A percentile compares a stretch with the other conserved stretches of the same genome.
These are phyloP conservation scores for Claviceps sp. DNA, from an alignment of 2,329 filamentous ascomycete species.

Conservation along the genomic window DNA sequence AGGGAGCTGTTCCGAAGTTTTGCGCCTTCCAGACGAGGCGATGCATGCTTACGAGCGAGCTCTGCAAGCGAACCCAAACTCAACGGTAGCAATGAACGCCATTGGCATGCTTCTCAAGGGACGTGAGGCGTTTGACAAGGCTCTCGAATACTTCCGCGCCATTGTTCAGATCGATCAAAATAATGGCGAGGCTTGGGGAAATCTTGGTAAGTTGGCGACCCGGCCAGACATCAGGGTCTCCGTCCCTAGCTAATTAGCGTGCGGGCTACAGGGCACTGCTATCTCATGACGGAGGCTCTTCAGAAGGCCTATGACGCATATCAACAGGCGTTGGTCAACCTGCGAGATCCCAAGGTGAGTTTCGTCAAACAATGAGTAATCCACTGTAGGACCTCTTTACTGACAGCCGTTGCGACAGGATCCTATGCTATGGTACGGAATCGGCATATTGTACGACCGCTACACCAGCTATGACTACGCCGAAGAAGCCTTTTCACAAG, in stretches of 20 bases:
- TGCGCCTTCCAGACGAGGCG: conserved; percentile 80
- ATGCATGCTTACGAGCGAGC: conserved; percentile 86
- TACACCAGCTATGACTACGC: conserved; percentile 95
- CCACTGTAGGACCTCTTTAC: background rate
- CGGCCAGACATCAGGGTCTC: conserved; percentile 12
- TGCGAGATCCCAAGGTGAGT: conserved; percentile 79
- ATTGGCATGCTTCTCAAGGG: conserved; percentile 85
- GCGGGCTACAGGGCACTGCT: conserved; percentile 66
- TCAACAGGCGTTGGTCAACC: conserved; percentile 85
- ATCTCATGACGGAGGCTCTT: conserved; percentile 95
- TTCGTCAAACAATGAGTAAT: background rate
- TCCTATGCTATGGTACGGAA: conserved; percentile 96
- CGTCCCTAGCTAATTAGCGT: conserved; percentile 1
- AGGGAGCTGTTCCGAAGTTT: conserved; percentile 78
- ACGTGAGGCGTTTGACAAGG: conserved; percentile 86
- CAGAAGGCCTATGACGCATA: conserved; percentile 96
- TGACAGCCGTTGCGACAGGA: conserved; percentile 39
- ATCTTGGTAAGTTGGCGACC: conserved; percentile 51
- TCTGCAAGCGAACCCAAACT: conserved; percentile 75
- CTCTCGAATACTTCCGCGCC: conserved; percentile 81
- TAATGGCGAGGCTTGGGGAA: conserved; percentile 95
- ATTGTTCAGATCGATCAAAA: conserved; percentile 80
- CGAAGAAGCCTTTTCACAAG: conserved; percentile 94
- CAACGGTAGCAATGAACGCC: conserved; percentile 81
- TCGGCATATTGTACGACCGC: conserved; percentile 91